phyloP scores from a whole-genome alignment of 805 yeast species.

The Candida endomychidarum region DNA sequence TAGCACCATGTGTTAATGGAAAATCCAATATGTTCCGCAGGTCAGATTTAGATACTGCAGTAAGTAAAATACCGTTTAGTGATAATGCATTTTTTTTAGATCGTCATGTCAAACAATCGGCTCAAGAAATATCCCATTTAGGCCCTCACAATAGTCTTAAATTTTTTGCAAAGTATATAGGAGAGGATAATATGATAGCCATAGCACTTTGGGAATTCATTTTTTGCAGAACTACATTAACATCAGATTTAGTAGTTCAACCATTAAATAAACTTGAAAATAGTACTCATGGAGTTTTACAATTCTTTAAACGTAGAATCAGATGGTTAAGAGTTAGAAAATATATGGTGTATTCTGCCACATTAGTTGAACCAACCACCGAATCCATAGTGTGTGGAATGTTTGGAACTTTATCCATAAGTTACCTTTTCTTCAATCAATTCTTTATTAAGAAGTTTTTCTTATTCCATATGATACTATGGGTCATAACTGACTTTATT shows the following conservation, averaged over 20 bases:
- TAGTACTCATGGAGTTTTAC: conserved; percentile 43
- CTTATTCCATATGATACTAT: conserved; percentile 52
- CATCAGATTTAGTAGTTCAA: conserved; percentile 77
- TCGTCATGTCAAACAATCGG: conserved; percentile 28
- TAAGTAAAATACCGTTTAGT: conserved; percentile 32
- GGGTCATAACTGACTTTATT: conserved; percentile 65
- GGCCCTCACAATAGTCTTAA: conserved; percentile 55
- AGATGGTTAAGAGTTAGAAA: conserved; percentile 86
- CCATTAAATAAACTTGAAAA: conserved; percentile 45
- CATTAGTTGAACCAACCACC: conserved; percentile 83
- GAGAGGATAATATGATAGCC: conserved; percentile 92
- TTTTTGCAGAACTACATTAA: conserved; percentile 68
- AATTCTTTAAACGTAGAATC: conserved; percentile 66
- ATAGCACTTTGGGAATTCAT: conserved; percentile 77
- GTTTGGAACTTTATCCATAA: conserved; percentile 61
- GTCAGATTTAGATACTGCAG: conserved; percentile 62
- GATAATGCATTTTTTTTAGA: conserved; percentile 33
- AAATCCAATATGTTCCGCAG: conserved; percentile 77
- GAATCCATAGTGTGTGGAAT: conserved; percentile 69
- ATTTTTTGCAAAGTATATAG: conserved; percentile 76
- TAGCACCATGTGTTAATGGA: conserved; percentile 92
- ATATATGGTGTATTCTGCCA: conserved; percentile 84
- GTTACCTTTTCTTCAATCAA: conserved; percentile 40
- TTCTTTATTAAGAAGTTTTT: conserved; percentile 40
- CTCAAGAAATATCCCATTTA: conserved; percentile 21